These are phyloP conservation scores for Paramecium pentaurelia DNA, from an alignment of 73 alveolate species.

Conservation along the genomic window DNA sequence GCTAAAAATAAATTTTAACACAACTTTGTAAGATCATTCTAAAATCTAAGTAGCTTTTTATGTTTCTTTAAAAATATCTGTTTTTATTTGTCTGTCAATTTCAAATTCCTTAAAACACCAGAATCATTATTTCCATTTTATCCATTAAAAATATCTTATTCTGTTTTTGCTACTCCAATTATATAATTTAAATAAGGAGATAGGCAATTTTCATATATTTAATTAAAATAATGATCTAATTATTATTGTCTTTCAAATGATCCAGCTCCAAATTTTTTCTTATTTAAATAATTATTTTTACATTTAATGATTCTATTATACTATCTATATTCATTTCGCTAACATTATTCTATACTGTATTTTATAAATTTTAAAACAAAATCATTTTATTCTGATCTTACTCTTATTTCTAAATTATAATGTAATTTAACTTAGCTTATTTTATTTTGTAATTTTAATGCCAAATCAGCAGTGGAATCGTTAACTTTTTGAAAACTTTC, in stretches of 20 bases:
- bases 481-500: constrained; percentile 14
- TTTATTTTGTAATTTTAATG: background rate
- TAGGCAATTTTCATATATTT: constrained; percentile 29
- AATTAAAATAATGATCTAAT: background rate
- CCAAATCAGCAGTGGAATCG: background rate
- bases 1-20: background rate
- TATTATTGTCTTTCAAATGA: background rate
- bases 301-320: constrained; percentile 50
- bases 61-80: background rate
- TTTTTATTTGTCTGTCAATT: background rate
- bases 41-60: background rate
- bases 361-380: constrained; percentile 34
- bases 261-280: background rate
- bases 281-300: background rate
- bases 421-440: background rate
- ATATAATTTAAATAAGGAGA: background rate
- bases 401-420: constrained; percentile 34
- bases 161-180: background rate
- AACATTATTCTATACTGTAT: constrained; percentile 20
- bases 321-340: constrained; percentile 52
- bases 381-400: constrained; percentile 37
- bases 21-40: constrained; percentile 18
- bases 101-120: background rate
- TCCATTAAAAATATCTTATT: background rate
- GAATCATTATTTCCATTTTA: background rate